Base-by-base conservation (phyloP, 352 stramenopile species). In the Pythium angustatum region DNA sequence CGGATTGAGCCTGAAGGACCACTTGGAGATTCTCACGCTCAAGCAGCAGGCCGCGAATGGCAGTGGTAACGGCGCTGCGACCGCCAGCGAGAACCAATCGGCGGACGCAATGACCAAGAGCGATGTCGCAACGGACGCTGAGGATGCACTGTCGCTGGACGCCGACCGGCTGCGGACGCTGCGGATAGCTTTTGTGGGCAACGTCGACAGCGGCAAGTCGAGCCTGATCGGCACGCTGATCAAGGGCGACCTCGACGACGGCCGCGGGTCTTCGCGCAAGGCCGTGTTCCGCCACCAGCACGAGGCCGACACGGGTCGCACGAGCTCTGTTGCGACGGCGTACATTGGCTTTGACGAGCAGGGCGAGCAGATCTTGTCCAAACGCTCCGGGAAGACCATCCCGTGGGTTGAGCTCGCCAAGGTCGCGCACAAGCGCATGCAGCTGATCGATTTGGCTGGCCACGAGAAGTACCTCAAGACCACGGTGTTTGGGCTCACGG, bases 401-500 rank as follows among this genome's bases (percentile, higher is more conserved):
- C 85, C 87, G 21, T 96, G 85, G 85, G 78, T 78, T 14, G 87
- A 96, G 47, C 74, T 96, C 43, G 85, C 87, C 58, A 87, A 85
- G 58, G 59, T 87, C 28, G 80, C 85, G 52, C 75, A 90, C 75
- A 94, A 94, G 61, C 78, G 86, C 24, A 87, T 96, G 45, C 87
- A 96, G 68, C 71, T 96, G n/a, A 96, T 96, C 55, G 87, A 96
- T 52, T 67, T 96, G 53, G 87, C 87, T 0, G 81, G 97, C 14
- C 97, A 99, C 70, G 97, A 99, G 63, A 98, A 98, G 67, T 99
- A 99, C 78, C 82, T 99, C 38, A 99, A 99, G 82, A 99, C 97
- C 36, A 99, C 97, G 19, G 97, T 99, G 48, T 99, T 99, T 81
- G 97, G 98, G 8, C 91, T 99, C 30, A 99, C 96, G 14, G 96